These are phyloP conservation scores for Daldinia childiae DNA, from an alignment of 495 filamentous ascomycete species.

Conservation along the genomic window DNA sequence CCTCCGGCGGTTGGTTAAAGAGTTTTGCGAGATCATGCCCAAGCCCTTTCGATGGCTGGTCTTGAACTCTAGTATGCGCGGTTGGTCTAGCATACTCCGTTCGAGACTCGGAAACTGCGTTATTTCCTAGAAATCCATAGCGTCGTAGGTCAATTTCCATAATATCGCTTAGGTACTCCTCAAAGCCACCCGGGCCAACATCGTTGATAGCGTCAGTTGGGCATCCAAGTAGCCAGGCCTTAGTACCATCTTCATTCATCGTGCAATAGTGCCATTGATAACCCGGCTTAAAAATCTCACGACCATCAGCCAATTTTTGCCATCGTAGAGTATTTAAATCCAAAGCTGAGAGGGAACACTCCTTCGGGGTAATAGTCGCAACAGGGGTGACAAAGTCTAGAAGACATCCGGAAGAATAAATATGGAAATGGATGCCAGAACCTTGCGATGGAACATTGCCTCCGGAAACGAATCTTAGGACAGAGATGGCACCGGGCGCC, in stretches of 20 bases:
- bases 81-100: slow-evolving; percentile 64
- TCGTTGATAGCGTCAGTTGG: slow-evolving; percentile 70
- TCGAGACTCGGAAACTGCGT: slow-evolving; percentile 67
- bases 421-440: slow-evolving; percentile 91
- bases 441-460: slow-evolving; percentile 86
- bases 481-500: slow-evolving; percentile 85
- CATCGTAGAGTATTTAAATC: slow-evolving; percentile 87
- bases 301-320: slow-evolving; percentile 92
- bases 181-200: slow-evolving; percentile 65
- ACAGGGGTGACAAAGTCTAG: slow-evolving; percentile 94
- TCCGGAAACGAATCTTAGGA: slow-evolving; percentile 87
- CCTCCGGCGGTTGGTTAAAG: slow-evolving; percentile 84
- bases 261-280: slow-evolving; percentile 99
- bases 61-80: slow-evolving; percentile 50
- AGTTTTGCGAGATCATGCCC: slow-evolving; percentile 82
- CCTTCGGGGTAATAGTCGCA: slow-evolving; percentile 79
- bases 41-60: slow-evolving; percentile 70
- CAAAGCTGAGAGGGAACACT: slow-evolving; percentile 88
- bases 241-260: slow-evolving; percentile 90
- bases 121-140: slow-evolving; percentile 87
- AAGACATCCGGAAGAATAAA: slow-evolving; percentile 90
- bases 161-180: slow-evolving; percentile 93
- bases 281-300: slow-evolving; percentile 85
- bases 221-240: slow-evolving; percentile 95
- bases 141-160: slow-evolving; percentile 86